These are phyloP conservation scores for Pseudozyma tsukubaensis DNA, from an alignment of 1,284 basidiomycete species.

Conservation along the genomic window DNA sequence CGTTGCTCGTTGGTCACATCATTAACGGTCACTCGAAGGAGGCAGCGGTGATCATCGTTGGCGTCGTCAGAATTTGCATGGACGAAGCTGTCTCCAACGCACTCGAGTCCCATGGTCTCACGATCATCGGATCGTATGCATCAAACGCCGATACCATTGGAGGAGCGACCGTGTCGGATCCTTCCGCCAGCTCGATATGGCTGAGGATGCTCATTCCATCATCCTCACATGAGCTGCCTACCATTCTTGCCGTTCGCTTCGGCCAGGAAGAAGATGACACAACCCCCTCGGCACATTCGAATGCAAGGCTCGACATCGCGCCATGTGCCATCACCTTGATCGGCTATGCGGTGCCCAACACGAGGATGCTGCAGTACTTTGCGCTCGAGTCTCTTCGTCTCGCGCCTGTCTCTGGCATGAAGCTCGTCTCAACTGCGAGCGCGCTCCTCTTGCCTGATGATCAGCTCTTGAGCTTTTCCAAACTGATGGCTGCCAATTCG, in stretches of 20 bases:
- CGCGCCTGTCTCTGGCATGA: slow-evolving; percentile 45
- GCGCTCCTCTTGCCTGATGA: slow-evolving; percentile 20
- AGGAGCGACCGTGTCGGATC: not conserved
- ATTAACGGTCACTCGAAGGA: slow-evolving; percentile 20
- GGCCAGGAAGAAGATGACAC: too few relatives aligned
- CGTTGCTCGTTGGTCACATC: slow-evolving; percentile 20
- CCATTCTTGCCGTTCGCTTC: slow-evolving; percentile 13
- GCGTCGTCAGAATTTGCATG: not conserved
- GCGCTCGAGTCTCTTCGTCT: slow-evolving; percentile 71
- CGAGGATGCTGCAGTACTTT: slow-evolving; percentile 74
- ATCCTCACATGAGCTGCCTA: slow-evolving; percentile 6
- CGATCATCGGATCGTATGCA: slow-evolving; percentile 8
- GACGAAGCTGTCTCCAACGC: not conserved
- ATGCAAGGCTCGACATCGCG: not conserved
- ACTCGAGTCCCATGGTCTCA: slow-evolving; percentile 7
- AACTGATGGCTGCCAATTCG: slow-evolving; percentile 1
- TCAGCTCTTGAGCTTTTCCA: slow-evolving; percentile 8
- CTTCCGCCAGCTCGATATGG: slow-evolving; percentile 4
- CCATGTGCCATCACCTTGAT: slow-evolving; percentile 58
- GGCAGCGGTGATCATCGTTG: slow-evolving; percentile 31
- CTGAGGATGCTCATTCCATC: not conserved
- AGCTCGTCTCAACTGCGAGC: slow-evolving; percentile 35
- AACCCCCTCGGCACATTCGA: not conserved
- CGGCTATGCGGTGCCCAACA: slow-evolving; percentile 73
- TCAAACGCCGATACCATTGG: not conserved